Percentiles rank a stretch among this genome's conserved stretches.
phyloP scores from a whole-genome alignment of 192 early-diverging fungal species.

The Coemansia sp. region DNA sequence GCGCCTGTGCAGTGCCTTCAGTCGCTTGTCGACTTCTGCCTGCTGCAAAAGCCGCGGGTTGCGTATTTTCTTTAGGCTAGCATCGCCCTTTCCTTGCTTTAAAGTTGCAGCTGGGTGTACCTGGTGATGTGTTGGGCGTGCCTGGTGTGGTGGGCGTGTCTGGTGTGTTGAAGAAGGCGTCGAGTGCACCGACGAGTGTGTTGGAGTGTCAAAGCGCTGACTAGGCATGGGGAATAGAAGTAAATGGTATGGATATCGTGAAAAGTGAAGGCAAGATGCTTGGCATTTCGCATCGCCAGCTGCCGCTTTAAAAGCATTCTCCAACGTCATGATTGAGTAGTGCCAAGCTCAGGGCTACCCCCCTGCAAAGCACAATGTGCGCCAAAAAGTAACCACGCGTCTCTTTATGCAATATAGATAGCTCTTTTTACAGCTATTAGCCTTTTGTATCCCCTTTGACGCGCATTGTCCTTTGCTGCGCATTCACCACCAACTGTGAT shows the following conservation, averaged over 20 bases:
- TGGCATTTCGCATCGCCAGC: not conserved
- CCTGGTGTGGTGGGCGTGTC: not conserved
- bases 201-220: not conserved
- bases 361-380: not conserved
- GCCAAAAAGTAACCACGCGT: not conserved
- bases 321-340: not conserved
- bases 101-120: conserved; percentile 7
- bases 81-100: not conserved
- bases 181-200: conserved; percentile 1
- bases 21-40: conserved; percentile 25
- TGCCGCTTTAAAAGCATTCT: not conserved
- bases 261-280: not conserved
- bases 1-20: conserved; percentile 23
- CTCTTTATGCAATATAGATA: not conserved
- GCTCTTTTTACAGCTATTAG: too few relatives aligned
- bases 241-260: not conserved
- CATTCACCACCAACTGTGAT: not conserved
- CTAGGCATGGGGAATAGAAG: not conserved
- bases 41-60: conserved; percentile 32
- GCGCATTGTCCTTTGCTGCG: conserved; percentile 5
- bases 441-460: too few relatives aligned
- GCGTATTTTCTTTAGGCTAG: conserved; percentile 20
- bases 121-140: not conserved
- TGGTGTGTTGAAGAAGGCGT: not conserved
- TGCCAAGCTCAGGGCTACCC: not conserved